Conservation (phyloP, 139 green algal genomes). For the Volvox africanus region DNA sequence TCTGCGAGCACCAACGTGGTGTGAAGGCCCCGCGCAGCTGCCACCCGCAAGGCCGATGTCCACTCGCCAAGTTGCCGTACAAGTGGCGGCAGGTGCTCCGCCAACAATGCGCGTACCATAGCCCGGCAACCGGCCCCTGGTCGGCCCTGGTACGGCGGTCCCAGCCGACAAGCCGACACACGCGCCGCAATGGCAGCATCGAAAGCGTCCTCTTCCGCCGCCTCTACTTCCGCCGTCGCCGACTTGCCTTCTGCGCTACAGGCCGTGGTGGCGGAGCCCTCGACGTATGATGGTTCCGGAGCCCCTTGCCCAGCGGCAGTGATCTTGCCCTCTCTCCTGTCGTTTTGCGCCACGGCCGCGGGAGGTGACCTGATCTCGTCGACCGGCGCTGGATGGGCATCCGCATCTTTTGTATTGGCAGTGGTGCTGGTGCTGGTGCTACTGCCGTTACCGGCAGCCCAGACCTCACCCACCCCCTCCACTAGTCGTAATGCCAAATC, state of each 20-base stretch:
- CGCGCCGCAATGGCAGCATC: not conserved
- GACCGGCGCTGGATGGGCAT: not conserved
- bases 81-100: conserved; percentile 68
- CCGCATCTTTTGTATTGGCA: not conserved
- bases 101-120: conserved; percentile 63
- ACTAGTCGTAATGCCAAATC: conserved; percentile 45
- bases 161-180: conserved; percentile 50
- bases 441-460: conserved; percentile 24
- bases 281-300: not conserved
- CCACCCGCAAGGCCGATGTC: conserved; percentile 61
- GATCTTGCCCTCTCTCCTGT: too few relatives aligned
- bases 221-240: not conserved
- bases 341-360: too few relatives aligned
- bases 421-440: not conserved
- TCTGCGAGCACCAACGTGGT: conserved; percentile 66
- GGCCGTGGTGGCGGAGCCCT: not conserved
- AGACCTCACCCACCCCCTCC: conserved; percentile 54
- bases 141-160: conserved; percentile 45
- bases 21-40: conserved; percentile 67
- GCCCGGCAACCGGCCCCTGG: conserved; percentile 48
- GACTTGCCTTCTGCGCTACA: not conserved
- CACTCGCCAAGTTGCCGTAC: conserved; percentile 65
- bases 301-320: not conserved
- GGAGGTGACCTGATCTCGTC: too few relatives aligned
- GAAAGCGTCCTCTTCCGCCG: not conserved